A percentile compares a stretch with the other conserved stretches of the same genome.
phyloP scores from a whole-genome alignment of 192 early-diverging fungal species.

The Backusella mclennaniae region DNA sequence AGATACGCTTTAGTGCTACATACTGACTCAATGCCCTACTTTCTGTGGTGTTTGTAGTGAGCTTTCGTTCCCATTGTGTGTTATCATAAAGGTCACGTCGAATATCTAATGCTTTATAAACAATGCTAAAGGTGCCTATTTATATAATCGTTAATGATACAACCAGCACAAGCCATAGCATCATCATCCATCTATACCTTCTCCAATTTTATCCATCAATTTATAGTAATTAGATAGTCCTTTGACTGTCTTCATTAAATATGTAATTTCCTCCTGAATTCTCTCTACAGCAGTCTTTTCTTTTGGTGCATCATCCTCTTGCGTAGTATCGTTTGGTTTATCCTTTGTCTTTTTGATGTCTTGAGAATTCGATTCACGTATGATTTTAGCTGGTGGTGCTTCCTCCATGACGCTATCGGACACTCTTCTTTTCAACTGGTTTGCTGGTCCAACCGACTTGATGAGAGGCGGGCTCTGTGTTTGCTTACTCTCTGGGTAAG shows the following conservation, averaged over 20 bases:
- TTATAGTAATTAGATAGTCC: constrained; percentile 58
- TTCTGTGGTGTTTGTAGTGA: background rate
- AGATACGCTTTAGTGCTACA: constrained; percentile 88
- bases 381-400: background rate
- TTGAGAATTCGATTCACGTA: background rate
- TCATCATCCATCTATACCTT: constrained; percentile 45
- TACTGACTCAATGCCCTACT: constrained; percentile 34
- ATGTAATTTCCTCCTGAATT: constrained; percentile 12
- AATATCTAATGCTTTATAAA: constrained; percentile 88
- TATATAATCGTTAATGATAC: background rate
- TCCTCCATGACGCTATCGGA: background rate
- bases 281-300: background rate
- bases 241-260: constrained; percentile 43
- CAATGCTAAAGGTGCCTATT: constrained; percentile 85
- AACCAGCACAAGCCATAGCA: too few relatives aligned
- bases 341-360: background rate
- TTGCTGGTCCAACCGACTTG: background rate
- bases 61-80: constrained; percentile 48
- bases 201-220: constrained; percentile 78
- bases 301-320: background rate
- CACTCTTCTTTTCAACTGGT: background rate
- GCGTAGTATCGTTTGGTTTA: background rate
- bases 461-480: background rate
- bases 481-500: background rate
- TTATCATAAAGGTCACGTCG: constrained; percentile 74